These are phyloP conservation scores for Russula lepida DNA, from an alignment of 768 basidiomycete species.

Conservation along the genomic window DNA sequence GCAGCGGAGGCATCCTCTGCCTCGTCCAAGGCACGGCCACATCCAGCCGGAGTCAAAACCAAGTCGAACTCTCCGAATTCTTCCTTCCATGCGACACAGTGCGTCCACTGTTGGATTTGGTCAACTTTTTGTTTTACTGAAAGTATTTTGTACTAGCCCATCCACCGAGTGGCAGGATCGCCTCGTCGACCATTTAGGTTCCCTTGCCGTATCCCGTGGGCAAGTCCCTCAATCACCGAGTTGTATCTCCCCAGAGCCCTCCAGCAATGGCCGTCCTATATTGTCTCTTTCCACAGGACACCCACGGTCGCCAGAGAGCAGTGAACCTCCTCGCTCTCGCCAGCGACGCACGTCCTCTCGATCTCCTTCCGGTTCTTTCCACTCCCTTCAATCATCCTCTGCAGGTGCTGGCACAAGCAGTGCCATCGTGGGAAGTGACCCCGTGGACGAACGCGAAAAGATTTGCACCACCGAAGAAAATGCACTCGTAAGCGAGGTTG, in stretches of 20 bases:
- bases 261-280: slow-evolving; percentile 1
- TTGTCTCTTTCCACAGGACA: slow-evolving; percentile 11
- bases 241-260: slow-evolving; percentile 13
- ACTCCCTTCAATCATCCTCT: slow-evolving; percentile 11
- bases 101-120: slow-evolving; percentile 24
- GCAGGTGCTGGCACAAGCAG: slow-evolving; percentile 9
- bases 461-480: slow-evolving; percentile 29
- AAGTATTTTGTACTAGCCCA: slow-evolving; percentile 39
- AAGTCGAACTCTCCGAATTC: slow-evolving; percentile 12
- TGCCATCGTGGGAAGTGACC: background rate
- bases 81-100: slow-evolving; percentile 50
- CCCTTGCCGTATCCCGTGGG: slow-evolving; percentile 24
- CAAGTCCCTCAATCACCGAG: slow-evolving; percentile 22
- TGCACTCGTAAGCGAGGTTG: slow-evolving; percentile 60
- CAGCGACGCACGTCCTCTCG: slow-evolving; percentile 7
- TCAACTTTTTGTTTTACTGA: background rate
- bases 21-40: slow-evolving; percentile 22
- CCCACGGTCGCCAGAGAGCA: background rate
- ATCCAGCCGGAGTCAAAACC: slow-evolving; percentile 19
- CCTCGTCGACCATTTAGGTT: slow-evolving; percentile 33
- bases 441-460: slow-evolving; percentile 22
- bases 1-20: slow-evolving; percentile 27
- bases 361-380: slow-evolving; percentile 13
- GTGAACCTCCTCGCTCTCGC: slow-evolving; percentile 15
- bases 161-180: slow-evolving; percentile 80